Evolutionary conservation across 805 yeast genomes (phyloP), one percentile per base, ranked within the genome.

Genomic region (Zygotorulaspora sp.): DNA sequence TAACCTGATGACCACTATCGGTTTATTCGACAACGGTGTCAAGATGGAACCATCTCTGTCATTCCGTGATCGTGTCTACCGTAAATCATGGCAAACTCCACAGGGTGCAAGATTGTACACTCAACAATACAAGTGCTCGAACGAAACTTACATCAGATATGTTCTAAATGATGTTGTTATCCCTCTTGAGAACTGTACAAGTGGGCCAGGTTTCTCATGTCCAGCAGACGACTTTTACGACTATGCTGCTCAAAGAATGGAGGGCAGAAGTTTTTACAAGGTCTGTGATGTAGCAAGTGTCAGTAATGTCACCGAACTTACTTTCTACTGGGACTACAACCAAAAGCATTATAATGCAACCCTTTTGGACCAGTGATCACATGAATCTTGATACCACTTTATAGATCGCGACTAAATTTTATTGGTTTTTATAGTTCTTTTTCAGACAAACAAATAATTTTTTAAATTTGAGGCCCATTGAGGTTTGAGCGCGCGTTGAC

Each of bases 1-100:
- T 43, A 66, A 79, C 25, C 78, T 71, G 47, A 64, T 80, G 49
- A 66, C 84, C 19, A 83, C 90, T 2, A 61, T 83, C 35, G 88
- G 86, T 6, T 58, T 83, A 17, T 57, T 58, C 24, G 62, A 52
- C 16, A 49, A 57, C 6, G 63, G 55, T 15, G 49, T 60, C 23
- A 62, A 63, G 38, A 60, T 79, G 44, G 68, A 75, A 5, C 50
- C 63, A 14, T 70, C 70, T 43, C 64, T 74, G 32, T 67, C 67
- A 6, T 75, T 75, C 59, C 43, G 41, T 25, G 66, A 68, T 36
- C 61, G 68, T 41, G 61, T 67, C 11, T 80, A 71, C 65, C 69
- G 65, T 53, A 66, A 62, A 44, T 61, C 68, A 4, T 73, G 76
- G 48, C 55, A 75, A 30, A 68, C 68, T 19, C 83, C 83, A 38